Conservation (phyloP, 345 rosid species). For the Lagerstroemia speciosa region DNA sequence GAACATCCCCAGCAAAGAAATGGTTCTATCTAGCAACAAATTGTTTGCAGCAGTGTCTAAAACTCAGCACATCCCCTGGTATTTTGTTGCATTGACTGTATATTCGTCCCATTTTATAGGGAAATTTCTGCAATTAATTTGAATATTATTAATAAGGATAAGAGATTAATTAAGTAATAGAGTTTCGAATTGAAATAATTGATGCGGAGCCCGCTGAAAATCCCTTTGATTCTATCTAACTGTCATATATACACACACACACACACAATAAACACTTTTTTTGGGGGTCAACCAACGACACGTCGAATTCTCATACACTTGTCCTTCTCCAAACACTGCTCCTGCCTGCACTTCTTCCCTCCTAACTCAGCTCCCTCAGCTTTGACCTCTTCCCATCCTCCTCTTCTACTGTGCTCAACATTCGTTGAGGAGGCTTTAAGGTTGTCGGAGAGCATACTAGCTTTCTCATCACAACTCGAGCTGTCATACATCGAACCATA, state of each 20-base stretch:
- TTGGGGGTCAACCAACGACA: not conserved
- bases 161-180: no score
- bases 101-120: not conserved
- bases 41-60: no score
- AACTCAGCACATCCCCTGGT: no score
- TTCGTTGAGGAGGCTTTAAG: not conserved
- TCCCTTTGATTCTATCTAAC: no score
- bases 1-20: no score
- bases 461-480: not conserved
- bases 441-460: not conserved
- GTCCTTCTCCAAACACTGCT: not conserved
- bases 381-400: not conserved
- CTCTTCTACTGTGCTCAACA: not conserved
- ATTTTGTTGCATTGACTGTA: not conserved
- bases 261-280: no score
- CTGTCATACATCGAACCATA: not conserved
- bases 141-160: no score
- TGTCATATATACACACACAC: not conserved
- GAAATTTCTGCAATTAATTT: not conserved
- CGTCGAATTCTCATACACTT: not conserved
- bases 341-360: not conserved
- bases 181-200: no score
- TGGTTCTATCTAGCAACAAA: no score
- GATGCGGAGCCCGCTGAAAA: not conserved
- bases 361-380: not conserved